Evolutionary conservation across 2,329 filamentous ascomycete genomes (phyloP).

Genomic region (Mycosphaerella sp.): DNA sequence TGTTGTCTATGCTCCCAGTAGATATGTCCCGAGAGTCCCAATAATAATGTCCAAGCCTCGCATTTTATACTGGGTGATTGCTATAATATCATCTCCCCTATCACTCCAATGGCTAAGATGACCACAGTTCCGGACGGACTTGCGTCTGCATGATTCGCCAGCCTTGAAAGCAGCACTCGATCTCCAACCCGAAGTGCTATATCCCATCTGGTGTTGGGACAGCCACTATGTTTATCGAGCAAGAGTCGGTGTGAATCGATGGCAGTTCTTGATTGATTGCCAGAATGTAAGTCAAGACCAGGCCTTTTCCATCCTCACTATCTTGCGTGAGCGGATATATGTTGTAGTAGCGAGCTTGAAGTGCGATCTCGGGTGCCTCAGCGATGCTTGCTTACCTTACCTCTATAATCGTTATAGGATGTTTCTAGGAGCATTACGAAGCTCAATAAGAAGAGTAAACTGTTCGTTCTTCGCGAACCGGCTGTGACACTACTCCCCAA

Average conservation of each 20-base stretch:
- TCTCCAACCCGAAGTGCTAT: constrained; percentile 63
- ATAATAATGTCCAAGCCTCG: background rate
- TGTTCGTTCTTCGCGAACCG: constrained; percentile 65
- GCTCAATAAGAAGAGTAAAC: constrained; percentile 63
- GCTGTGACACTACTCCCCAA: constrained; percentile 66
- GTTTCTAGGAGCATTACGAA: constrained; percentile 60
- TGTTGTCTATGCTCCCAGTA: no score
- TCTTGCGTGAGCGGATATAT: background rate
- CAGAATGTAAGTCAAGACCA: constrained; percentile 43
- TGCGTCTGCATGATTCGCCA: constrained; percentile 70
- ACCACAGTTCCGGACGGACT: constrained; percentile 59
- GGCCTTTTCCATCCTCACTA: background rate
- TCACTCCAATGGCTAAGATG: background rate
- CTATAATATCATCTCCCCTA: no score
- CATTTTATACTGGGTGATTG: background rate
- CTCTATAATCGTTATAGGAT: constrained; percentile 39
- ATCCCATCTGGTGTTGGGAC: constrained; percentile 64
- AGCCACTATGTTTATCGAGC: constrained; percentile 71
- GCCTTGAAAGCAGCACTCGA: constrained; percentile 65
- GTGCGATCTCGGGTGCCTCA: background rate
- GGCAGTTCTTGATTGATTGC: constrained; percentile 70
- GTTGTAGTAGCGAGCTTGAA: background rate
- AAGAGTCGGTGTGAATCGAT: constrained; percentile 64
- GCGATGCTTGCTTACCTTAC: background rate
- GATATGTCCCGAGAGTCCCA: background rate